Evolutionary conservation across 1,284 basidiomycete genomes (phyloP).

Genomic region (Phenoliferia sp.): DNA sequence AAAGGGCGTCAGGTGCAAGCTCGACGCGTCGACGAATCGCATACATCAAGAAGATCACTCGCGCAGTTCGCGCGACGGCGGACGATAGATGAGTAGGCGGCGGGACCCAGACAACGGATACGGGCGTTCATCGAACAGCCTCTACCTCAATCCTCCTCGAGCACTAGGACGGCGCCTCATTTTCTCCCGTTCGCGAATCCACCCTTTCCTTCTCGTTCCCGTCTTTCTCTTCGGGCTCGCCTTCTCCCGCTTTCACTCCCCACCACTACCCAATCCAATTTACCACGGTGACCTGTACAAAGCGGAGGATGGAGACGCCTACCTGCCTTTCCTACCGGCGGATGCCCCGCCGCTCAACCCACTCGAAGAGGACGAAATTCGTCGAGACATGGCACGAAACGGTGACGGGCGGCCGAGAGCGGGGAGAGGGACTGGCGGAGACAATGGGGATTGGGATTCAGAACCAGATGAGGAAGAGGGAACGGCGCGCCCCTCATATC

Average conservation of each 20-base stretch:
- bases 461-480: constrained; percentile 11
- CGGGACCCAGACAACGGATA: neutral
- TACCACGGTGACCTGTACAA: constrained; percentile 12
- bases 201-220: constrained; percentile 26
- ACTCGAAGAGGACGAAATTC: constrained; percentile 2
- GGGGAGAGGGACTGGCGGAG: neutral
- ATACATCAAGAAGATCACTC: neutral
- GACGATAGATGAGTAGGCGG: neutral
- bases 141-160: too few species aligned
- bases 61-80: neutral
- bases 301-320: neutral
- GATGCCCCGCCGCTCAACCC: constrained; percentile 19
- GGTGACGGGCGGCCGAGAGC: neutral
- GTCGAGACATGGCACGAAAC: neutral
- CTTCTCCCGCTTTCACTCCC: constrained; percentile 4
- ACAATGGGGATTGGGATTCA: constrained; percentile 4
- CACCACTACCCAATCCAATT: neutral
- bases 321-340: constrained; percentile 1
- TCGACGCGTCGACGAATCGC: neutral
- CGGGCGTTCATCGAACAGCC: neutral
- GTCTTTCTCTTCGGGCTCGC: constrained; percentile 24
- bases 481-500: constrained; percentile 4
- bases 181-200: constrained; percentile 13
- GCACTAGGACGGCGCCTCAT: neutral
- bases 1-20: neutral